A percentile compares a stretch with the other conserved stretches of the same genome.
phyloP scores from a whole-genome alignment of 768 basidiomycete species.

The Hemileccinum rubropunctum region DNA sequence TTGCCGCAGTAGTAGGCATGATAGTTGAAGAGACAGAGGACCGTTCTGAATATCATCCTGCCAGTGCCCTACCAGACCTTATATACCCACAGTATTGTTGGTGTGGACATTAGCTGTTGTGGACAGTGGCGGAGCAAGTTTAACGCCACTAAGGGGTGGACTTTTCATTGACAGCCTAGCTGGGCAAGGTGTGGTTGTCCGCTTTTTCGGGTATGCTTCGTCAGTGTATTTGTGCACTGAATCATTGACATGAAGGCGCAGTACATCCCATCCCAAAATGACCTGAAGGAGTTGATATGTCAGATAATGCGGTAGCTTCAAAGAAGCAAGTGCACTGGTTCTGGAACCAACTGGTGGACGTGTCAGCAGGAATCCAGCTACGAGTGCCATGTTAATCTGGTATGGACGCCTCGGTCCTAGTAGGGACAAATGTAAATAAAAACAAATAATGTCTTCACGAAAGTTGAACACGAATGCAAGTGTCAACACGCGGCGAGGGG shows the following conservation, averaged over 20 bases:
- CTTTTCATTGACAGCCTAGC: neutral
- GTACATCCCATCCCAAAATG: neutral
- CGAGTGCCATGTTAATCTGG: neutral
- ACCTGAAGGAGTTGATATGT: neutral
- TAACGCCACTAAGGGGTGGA: conserved; percentile 2
- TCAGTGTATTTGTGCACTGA: neutral
- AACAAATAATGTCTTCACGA: conserved; percentile 8
- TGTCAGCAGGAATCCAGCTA: neutral
- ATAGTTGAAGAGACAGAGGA: neutral
- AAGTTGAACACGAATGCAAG: too few species aligned
- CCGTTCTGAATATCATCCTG: neutral
- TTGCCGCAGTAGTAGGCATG: conserved; percentile 8
- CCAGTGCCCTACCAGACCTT: neutral
- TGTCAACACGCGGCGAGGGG: too few species aligned
- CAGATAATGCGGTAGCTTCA: neutral
- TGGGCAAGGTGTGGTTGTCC: neutral
- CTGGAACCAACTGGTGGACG: neutral
- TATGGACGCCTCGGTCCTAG: conserved; percentile 9
- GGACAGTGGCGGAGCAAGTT: conserved; percentile 3
- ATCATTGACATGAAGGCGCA: neutral
- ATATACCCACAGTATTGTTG: conserved; percentile 11
- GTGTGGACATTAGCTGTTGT: conserved; percentile 11
- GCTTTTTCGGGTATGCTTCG: conserved; percentile 10
- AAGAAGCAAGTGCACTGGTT: conserved; percentile 3
- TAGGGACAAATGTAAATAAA: conserved; percentile 8